Percentiles rank a stretch among this genome's conserved stretches.
These are phyloP conservation scores for Ogataea pignaliae DNA, from an alignment of 805 yeast genomes.

Conservation along the genomic window DNA sequence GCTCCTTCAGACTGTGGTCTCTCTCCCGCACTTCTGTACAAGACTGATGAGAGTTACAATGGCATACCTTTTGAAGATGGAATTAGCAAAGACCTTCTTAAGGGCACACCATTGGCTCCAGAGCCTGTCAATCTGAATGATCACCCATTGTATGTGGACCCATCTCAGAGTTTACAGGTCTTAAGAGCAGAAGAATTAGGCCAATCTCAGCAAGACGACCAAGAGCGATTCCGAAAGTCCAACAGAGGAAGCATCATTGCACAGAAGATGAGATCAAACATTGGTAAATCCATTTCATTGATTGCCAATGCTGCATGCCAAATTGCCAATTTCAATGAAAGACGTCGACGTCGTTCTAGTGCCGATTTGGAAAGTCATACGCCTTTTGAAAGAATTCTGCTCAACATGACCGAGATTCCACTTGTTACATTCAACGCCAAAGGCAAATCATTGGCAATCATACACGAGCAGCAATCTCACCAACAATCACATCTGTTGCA, in stretches of 20 bases:
- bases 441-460: conserved; percentile 1
- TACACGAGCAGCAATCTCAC: conserved; percentile 7
- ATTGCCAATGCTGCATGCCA: neutral
- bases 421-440: conserved; percentile 4
- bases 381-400: conserved; percentile 1
- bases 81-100: too few relatives aligned
- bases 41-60: too few relatives aligned
- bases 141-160: too few relatives aligned
- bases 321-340: neutral
- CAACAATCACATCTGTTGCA: conserved; percentile 3
- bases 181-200: neutral
- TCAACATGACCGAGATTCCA: conserved; percentile 7
- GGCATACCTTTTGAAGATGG: too few relatives aligned
- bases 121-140: too few relatives aligned
- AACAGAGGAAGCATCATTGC: neutral
- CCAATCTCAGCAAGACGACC: neutral
- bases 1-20: too few relatives aligned
- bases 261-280: conserved; percentile 1
- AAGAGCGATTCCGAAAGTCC: neutral
- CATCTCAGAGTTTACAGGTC: neutral
- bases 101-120: too few relatives aligned
- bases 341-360: neutral
- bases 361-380: neutral
- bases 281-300: conserved; percentile 1
- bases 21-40: too few relatives aligned